phyloP scores from a whole-genome alignment of 2,329 filamentous ascomycete genomes.

The Arthrinium phaeospermum region DNA sequence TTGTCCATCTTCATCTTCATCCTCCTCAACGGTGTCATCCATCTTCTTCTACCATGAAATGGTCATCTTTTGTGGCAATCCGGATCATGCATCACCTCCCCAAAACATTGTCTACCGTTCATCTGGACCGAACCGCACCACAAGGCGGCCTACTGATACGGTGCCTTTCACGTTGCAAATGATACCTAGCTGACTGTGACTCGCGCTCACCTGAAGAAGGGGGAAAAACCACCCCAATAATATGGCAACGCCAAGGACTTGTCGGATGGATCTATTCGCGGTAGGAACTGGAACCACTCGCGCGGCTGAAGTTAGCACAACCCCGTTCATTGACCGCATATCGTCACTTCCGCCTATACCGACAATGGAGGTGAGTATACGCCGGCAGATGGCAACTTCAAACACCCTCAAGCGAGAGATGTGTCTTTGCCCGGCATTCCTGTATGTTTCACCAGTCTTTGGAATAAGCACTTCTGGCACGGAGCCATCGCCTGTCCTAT shows the following conservation, averaged over 20 bases:
- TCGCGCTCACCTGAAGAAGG: constrained; percentile 4
- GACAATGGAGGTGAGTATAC: background rate
- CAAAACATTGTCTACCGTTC: background rate
- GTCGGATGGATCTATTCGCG: background rate
- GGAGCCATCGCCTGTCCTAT: background rate
- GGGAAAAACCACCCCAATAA: background rate
- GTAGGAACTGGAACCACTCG: background rate
- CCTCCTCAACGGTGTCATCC: background rate
- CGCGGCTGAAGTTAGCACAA: background rate
- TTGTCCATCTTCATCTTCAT: background rate
- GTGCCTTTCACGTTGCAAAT: background rate
- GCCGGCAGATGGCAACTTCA: background rate
- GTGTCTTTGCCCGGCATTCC: background rate
- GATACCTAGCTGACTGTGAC: background rate
- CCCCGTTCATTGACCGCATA: background rate
- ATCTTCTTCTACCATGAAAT: background rate
- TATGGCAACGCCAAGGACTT: constrained; percentile 3
- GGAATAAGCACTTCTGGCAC: background rate
- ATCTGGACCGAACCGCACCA: background rate
- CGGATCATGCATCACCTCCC: background rate
- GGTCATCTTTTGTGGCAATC: background rate
- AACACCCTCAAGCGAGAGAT: constrained; percentile 1
- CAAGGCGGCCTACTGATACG: background rate
- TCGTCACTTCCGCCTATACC: background rate
- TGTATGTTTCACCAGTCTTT: background rate